Percentiles rank a stretch among this genome's conserved stretches.
phyloP scores from a whole-genome alignment of 2,329 filamentous ascomycete genomes.

The Fusarium anthophilum region DNA sequence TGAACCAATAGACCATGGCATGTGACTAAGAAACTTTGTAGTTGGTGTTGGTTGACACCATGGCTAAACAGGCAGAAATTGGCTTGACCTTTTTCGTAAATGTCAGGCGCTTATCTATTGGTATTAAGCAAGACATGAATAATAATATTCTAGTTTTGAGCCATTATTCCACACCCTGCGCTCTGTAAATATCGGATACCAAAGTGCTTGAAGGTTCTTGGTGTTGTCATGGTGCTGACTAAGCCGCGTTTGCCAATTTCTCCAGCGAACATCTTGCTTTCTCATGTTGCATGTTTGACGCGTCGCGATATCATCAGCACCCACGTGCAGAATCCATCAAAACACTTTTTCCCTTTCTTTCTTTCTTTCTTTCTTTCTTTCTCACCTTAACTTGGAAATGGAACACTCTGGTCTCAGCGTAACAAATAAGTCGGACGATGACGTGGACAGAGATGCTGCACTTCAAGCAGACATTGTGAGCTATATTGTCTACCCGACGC shows the following conservation, averaged over 20 bases:
- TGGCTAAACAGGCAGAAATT: background rate
- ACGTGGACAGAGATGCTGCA: background rate
- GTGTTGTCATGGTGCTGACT: background rate
- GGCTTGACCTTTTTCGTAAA: too few relatives aligned
- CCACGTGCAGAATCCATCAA: background rate
- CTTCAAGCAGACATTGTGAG: background rate
- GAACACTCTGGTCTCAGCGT: accelerated
- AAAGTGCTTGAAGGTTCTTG: background rate
- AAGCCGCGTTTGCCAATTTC: background rate
- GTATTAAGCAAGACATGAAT: too few relatives aligned
- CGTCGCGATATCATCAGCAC: background rate
- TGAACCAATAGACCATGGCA: too few relatives aligned
- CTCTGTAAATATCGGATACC: too few relatives aligned
- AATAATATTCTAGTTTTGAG: too few relatives aligned
- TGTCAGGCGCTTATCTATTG: too few relatives aligned
- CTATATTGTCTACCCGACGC: too few relatives aligned
- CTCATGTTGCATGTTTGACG: background rate
- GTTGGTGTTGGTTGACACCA: too few relatives aligned
- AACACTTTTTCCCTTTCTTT: background rate
- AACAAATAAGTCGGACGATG: accelerated
- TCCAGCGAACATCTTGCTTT: background rate
- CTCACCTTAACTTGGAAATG: accelerated
- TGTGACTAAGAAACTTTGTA: too few relatives aligned
- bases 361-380: too few relatives aligned
- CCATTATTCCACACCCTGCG: too few relatives aligned